Evolutionary conservation across 2,329 filamentous ascomycete genomes (phyloP), one percentile per base, ranked within the genome.

Genomic region (Pseudonectria buxi): DNA sequence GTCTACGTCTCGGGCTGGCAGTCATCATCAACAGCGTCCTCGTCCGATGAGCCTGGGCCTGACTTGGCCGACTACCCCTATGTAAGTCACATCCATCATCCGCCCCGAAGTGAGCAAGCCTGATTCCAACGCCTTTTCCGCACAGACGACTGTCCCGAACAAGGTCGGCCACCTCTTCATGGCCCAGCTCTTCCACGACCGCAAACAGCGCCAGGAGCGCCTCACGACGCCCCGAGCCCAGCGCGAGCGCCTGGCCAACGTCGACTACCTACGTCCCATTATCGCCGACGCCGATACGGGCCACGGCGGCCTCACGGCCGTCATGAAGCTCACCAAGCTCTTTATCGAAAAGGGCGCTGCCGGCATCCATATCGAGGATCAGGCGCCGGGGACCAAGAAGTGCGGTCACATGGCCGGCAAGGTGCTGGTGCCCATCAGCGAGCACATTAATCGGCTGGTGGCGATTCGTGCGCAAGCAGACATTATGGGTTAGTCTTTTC

Each of bases 1-100:
- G 86, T 98, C 60, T 98, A 98, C 63, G 92, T 98, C 44, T 96
- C 92, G 36, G 92, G 92, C 46, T 98, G 92, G 92, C 92, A 98
- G 67, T 95, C 86, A 47, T 96, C 90, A 2, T 95, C 89, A 15
- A 98, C 92, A 7, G 92, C 92, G 32, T 95, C 90, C 3, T 78
- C 88, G 2, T 90, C 89, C 6, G 88, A 98, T 54, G 92, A 98
- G 70, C 92, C 92, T 16, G 92, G 90, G 26, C 92, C 92, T 32
- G 92, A 98, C 81, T 77, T 98, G 64, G 92, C 92, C 46, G 92
- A 98, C 63, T 98, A 98, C 67, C 90, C 92, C 43, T 89, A 89
- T 64, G 83, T 87, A 55, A 65, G 78, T 64, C 14, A 24, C 13
- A 33, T 28, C 32, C 24, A 28, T 24, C 18, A 26, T 30, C n/a